Evolutionary conservation across 2,329 filamentous ascomycete species (phyloP), one percentile per base, ranked within the genome.

Genomic region (Aspergillus flavus): DNA sequence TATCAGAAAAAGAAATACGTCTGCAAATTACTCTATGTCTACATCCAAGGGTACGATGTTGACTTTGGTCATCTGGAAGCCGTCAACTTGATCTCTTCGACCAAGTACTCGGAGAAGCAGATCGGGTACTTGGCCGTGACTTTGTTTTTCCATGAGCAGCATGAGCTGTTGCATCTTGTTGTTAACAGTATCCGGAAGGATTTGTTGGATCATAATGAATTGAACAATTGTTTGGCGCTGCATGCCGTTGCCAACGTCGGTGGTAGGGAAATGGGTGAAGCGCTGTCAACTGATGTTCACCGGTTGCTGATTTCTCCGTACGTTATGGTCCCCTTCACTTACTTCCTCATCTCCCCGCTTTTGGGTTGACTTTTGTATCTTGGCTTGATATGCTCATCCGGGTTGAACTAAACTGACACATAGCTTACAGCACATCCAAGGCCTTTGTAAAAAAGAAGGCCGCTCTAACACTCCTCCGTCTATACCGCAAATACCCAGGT

Each of bases 1-100:
- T 99, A 99, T 77, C 93, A 97, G 84, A 97, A 96, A 85, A 99
- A 99, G 87, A 99, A 99, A 91, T 99, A 99, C 78, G 95, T 99
- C 70, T 99, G 95, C 92, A 99, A 99, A 89, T 88, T 99, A 70
- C 85, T 99, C 66, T 99, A 99, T 79, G 98, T 99, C 74, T 99
- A 99, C 80, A 99, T 99, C 64, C 87, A 99, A 68, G 95, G 95
- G 56, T 99, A 95, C 91, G 94, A 99, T 78, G 94, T 99, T 80
- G 96, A 98, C 79, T 99, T 99, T 79, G 95, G 95, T 61, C 95
- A 99, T 77, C 88, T 99, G 70, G 95, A 99, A 82, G 96, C 96
- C 39, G 94, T 99, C 76, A 98, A 98, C 76, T 87, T 99, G 73
- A 96, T 99, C 71, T 97, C 94, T 32, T 93, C 94, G 61, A 93